Evolutionary conservation across 2,329 filamentous ascomycete genomes (phyloP).

Genomic region (Pezicula rhizophila): DNA sequence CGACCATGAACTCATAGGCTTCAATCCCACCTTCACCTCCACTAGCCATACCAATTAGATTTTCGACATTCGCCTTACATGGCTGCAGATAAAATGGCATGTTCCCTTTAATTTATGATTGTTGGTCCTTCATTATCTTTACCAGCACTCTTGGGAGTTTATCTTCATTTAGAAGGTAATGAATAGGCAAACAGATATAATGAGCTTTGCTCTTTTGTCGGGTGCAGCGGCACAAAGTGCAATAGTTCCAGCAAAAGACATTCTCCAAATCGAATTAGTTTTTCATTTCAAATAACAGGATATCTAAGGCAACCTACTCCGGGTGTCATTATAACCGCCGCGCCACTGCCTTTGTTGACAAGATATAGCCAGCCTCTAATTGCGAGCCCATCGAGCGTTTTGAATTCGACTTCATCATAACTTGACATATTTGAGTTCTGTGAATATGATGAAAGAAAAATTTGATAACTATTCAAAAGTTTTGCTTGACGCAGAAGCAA

Average conservation of each 20-base stretch:
- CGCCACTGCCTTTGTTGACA: constrained; percentile 13
- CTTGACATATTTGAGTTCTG: not conserved
- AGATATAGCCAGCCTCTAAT: constrained; percentile 33
- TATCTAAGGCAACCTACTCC: constrained; percentile 10
- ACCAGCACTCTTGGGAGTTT: constrained; percentile 19
- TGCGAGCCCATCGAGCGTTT: constrained; percentile 34
- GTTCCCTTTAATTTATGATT: constrained; percentile 34
- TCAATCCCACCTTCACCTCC: not conserved
- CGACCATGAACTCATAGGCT: not conserved
- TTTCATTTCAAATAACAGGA: not conserved
- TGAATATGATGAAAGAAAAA: no score
- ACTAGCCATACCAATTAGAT: not conserved
- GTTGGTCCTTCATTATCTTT: constrained; percentile 31
- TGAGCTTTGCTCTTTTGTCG: constrained; percentile 32
- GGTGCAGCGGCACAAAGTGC: constrained; percentile 31
- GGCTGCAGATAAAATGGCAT: constrained; percentile 30
- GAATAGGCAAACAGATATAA: constrained; percentile 23
- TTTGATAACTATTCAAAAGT: no score
- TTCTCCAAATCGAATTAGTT: constrained; percentile 24
- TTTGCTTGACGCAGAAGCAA: no score
- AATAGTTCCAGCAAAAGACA: constrained; percentile 30
- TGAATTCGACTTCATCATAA: constrained; percentile 31
- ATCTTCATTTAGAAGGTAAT: not conserved
- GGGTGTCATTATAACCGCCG: constrained; percentile 19
- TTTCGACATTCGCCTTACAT: constrained; percentile 26